Evolutionary conservation across 2,329 filamentous ascomycete species (phyloP), one percentile per base, ranked within the genome.

Genomic region (Stagonosporopsis vannaccii): DNA sequence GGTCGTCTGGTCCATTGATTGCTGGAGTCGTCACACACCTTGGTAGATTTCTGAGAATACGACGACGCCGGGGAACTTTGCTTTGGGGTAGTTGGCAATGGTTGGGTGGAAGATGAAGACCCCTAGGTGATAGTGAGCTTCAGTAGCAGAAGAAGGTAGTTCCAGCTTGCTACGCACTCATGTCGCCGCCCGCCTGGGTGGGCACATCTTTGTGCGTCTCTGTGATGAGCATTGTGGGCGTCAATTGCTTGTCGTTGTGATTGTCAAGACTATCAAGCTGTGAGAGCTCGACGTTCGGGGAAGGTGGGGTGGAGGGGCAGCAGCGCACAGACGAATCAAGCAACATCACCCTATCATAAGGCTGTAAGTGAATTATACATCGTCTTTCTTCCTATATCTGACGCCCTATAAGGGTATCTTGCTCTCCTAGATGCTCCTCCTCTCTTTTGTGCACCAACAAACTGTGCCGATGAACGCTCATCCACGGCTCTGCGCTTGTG

Each of bases 11-110:
- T n/a, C n/a, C n/a, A n/a, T n/a, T n/a, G 20, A 9, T 15, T 25
- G 32, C 20, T n/a, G n/a, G n/a, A 28, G 28, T 17, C 2, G 17
- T 37, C 20, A 55, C 57, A 6, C 76, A 92, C 92, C 92, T 87
- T 97, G 93, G 73, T 97, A 97, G 69, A 97, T 97, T 79, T 97
- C 93, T 67, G 89, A 93, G 74, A 96, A 97, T 53, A 97, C 82
- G 13, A 91, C 89, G 5, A 97, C 90, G 19, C 90, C 92, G 0
- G 92, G 92, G 70, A 96, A 97, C 70, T 87, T 92, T 77, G 93
- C 93, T 64, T 95, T 88, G 25, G 93, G 92, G 73, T 96, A 96
- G 58, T 90, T 89, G 0, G 91, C 85, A 63, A 97, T 89, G 13
- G 85, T 87, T 7, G 93, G 93, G 72, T 97, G 91, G 78, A 93